Conservation (phyloP, 2,329 filamentous ascomycete genomes). For the Canariomyces notabilis region DNA sequence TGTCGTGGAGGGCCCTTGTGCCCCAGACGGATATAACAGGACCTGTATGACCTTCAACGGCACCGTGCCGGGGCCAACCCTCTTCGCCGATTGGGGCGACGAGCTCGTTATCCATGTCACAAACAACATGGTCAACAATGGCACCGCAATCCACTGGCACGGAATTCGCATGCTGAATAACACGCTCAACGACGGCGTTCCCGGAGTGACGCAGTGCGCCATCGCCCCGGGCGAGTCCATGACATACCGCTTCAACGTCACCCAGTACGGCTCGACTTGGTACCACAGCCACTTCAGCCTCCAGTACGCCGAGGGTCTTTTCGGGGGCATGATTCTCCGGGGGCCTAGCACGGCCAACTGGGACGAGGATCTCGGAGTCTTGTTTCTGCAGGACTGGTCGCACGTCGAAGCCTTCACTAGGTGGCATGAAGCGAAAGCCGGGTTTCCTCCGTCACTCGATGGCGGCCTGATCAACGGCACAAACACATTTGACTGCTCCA, state of each 20-base stretch:
- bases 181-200: slow-evolving; percentile 35
- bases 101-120: slow-evolving; percentile 31
- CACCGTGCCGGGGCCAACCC: slow-evolving; percentile 29
- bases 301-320: slow-evolving; percentile 39
- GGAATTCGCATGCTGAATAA: slow-evolving; percentile 34
- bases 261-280: slow-evolving; percentile 35
- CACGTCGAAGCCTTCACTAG: slow-evolving; percentile 27
- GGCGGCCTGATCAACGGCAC: slow-evolving; percentile 45
- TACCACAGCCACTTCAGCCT: slow-evolving; percentile 34
- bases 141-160: slow-evolving; percentile 38
- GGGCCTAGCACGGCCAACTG: slow-evolving; percentile 42
- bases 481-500: slow-evolving; percentile 29
- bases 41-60: slow-evolving; percentile 31
- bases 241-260: slow-evolving; percentile 32
- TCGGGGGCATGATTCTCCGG: slow-evolving; percentile 43
- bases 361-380: slow-evolving; percentile 44
- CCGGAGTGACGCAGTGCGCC: slow-evolving; percentile 37
- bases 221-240: slow-evolving; percentile 32
- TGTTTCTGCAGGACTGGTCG: slow-evolving; percentile 48
- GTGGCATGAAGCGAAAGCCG: slow-evolving; percentile 19
- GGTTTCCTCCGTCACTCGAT: slow-evolving; percentile 35
- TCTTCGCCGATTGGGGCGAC: slow-evolving; percentile 36
- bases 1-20: slow-evolving; percentile 18
- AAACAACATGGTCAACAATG: slow-evolving; percentile 32
- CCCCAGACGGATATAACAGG: slow-evolving; percentile 23